phyloP scores from a whole-genome alignment of 1,284 basidiomycete genomes.

The Microbotryomycetes sp. region DNA sequence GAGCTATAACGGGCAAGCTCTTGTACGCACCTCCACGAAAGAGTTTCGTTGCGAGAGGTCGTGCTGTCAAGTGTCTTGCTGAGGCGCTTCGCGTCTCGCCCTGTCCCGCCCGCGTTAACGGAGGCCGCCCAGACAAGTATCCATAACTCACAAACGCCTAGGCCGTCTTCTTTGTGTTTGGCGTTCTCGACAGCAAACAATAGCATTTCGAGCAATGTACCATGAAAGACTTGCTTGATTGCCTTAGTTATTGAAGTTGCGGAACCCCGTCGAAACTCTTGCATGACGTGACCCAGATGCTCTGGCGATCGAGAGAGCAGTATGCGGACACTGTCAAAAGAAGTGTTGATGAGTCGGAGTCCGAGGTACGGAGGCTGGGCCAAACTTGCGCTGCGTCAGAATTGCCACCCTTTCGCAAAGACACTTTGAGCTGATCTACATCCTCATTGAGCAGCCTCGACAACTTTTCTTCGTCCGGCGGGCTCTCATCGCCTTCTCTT shows the following conservation, averaged over 20 bases:
- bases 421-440: slow-evolving; percentile 28
- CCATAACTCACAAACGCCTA: slow-evolving; percentile 3
- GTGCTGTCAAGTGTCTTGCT: slow-evolving; percentile 4
- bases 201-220: slow-evolving; percentile 6
- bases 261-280: slow-evolving; percentile 17
- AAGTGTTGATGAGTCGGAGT: too few species aligned
- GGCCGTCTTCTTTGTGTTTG: slow-evolving; percentile 10
- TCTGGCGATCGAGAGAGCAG: slow-evolving; percentile 26
- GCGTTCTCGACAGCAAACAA: slow-evolving; percentile 20
- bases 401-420: slow-evolving; percentile 20
- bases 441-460: slow-evolving; percentile 13
- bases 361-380: too few species aligned
- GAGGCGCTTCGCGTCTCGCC: slow-evolving; percentile 23
- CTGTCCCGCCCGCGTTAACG: too few species aligned
- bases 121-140: not conserved
- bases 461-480: not conserved
- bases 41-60: slow-evolving; percentile 9
- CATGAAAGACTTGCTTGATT: slow-evolving; percentile 20
- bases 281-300: slow-evolving; percentile 8
- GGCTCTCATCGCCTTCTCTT: not conserved
- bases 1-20: not conserved
- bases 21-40: slow-evolving; percentile 16
- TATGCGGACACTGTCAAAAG: slow-evolving; percentile 11
- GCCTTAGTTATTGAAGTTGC: slow-evolving; percentile 19
- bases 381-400: slow-evolving; percentile 17